These are phyloP conservation scores for Sistotremastrum niveocremeum DNA, from an alignment of 768 basidiomycete species.

Conservation along the genomic window DNA sequence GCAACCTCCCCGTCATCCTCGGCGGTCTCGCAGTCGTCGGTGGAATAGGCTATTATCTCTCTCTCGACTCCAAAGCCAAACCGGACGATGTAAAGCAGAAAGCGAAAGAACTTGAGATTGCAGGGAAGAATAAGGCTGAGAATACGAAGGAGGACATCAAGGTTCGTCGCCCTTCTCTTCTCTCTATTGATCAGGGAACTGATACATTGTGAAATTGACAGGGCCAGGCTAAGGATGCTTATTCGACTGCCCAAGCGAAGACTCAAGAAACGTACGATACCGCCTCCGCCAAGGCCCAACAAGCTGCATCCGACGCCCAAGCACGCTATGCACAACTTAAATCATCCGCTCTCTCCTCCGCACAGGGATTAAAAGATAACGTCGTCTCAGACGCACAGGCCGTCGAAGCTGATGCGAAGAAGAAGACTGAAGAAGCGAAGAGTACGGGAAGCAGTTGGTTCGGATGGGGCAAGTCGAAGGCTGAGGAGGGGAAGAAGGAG, in stretches of 20 bases:
- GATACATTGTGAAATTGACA: not conserved
- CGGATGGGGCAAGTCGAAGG: conserved; percentile 24
- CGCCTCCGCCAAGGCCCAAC: conserved; percentile 15
- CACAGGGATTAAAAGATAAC: conserved; percentile 15
- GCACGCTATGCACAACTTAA: conserved; percentile 13
- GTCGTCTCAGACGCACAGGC: conserved; percentile 15
- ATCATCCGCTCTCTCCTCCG: conserved; percentile 11
- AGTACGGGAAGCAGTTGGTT: conserved; percentile 23
- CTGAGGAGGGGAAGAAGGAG: conserved; percentile 16
- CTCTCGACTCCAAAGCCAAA: conserved; percentile 6
- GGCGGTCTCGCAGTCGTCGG: too few relatives aligned
- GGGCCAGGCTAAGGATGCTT: not conserved
- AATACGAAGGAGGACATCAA: conserved; percentile 17
- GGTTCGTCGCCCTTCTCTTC: conserved; percentile 12
- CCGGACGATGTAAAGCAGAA: conserved; percentile 21
- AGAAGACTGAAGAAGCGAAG: conserved; percentile 14
- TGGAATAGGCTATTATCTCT: too few relatives aligned
- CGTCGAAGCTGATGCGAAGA: conserved; percentile 18
- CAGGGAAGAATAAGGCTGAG: conserved; percentile 19
- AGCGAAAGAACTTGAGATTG: conserved; percentile 17
- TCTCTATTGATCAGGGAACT: not conserved
- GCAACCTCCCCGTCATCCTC: too few relatives aligned
- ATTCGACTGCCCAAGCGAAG: conserved; percentile 6
- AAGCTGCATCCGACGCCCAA: conserved; percentile 14
- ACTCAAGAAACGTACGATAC: conserved; percentile 16